Base-by-base conservation (phyloP, 2,329 filamentous ascomycete genomes). In the Colletotrichum spinosum region DNA sequence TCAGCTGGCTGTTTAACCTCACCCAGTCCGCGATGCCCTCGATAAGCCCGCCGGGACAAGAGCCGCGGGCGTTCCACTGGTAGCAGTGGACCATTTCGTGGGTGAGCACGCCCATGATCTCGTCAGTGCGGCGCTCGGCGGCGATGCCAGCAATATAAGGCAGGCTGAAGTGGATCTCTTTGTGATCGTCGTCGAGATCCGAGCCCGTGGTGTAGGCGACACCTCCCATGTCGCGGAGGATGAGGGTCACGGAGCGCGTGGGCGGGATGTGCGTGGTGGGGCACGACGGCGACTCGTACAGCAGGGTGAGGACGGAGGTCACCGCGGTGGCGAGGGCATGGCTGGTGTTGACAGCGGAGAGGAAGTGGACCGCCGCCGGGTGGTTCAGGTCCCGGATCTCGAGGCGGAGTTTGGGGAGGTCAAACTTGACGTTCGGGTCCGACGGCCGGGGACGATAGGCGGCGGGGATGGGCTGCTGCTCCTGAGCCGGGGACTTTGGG, bases 11-110 rank as follows among this genome's bases (percentile, higher is more conserved):
- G 69, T 88, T 88, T 67, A 98, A 80, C 2, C 95, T 86, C 33
- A 98, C 94, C 87, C 93, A 98, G 78, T 98, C 96, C 17, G 95
- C 95, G 57, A 98, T 88, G 1, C 95, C 95, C 78, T 98, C 95
- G 60, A 97, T 90, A 51, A 98, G 78, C 0, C 96, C 96, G 1
- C 90, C 90, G 0, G 91, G 91, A 48, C 88, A 87, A 5, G 80
- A 80, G 2, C 83, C 84, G 17, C 71, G 80, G 2, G 84, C 91
- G 71, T 93, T 90, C 78, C 92, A 91, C 77, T 98, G 95, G 79
- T 92, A 97, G 79, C 94, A 97, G 80, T 98, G 96, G 12, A 98
- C 95, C 67, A 97, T 90, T 79, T 98, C 95, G 75, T 98, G 95
- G 2, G 92, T 91, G 17, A 98, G 77, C 1, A 98, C 94, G 45